Evolutionary conservation across 2,329 filamentous ascomycete genomes (phyloP).

Genomic region (Pseudocercospora cruenta): DNA sequence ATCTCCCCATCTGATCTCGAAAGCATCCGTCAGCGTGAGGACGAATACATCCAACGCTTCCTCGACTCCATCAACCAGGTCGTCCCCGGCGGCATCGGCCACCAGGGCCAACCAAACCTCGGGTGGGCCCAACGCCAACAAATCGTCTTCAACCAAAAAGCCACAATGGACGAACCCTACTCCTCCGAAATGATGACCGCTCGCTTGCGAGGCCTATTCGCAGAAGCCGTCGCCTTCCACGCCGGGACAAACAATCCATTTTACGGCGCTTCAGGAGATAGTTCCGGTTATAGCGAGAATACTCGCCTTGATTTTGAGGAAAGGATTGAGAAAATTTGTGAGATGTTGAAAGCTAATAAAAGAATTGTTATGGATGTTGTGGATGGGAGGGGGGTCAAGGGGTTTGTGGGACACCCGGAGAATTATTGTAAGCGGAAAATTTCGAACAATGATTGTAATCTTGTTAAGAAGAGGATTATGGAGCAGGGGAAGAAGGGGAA

Average conservation of each 20-base stretch:
- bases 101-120: background rate
- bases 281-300: constrained; percentile 23
- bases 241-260: constrained; percentile 6
- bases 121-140: constrained; percentile 22
- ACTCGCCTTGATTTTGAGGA: constrained; percentile 15
- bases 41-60: constrained; percentile 21
- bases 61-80: constrained; percentile 23
- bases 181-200: constrained; percentile 22
- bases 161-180: constrained; percentile 19
- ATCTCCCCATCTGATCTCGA: constrained; percentile 9
- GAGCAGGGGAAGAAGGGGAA: constrained; percentile 23
- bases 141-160: constrained; percentile 26
- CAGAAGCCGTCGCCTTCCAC: constrained; percentile 25
- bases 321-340: constrained; percentile 18
- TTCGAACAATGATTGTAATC: constrained; percentile 28
- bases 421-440: constrained; percentile 25
- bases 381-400: constrained; percentile 28
- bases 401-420: constrained; percentile 26
- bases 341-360: constrained; percentile 19
- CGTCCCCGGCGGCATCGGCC: constrained; percentile 9
- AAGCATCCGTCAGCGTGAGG: constrained; percentile 8
- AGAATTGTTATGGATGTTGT: constrained; percentile 30
- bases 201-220: constrained; percentile 23
- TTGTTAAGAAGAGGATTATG: constrained; percentile 28
- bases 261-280: constrained; percentile 25